Evolutionary conservation across 139 green algal species (phyloP).

Genomic region (Coccomyxa sp.): DNA sequence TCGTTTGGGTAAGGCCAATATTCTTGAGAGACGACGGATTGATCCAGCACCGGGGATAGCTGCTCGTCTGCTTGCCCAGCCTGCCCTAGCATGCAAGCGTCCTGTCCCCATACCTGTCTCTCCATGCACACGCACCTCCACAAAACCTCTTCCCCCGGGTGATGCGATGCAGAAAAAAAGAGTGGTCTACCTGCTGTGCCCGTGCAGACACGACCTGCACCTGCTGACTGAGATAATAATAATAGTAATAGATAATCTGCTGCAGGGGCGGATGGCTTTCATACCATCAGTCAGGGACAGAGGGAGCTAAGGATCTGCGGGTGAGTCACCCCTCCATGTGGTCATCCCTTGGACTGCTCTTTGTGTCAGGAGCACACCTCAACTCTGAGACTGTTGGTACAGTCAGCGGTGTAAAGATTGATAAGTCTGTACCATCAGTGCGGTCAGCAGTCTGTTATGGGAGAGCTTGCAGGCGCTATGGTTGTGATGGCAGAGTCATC

Average conservation of each 20-base stretch:
- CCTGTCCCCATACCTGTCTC: background rate
- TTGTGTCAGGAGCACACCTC: background rate
- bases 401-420: too few relatives aligned
- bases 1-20: background rate
- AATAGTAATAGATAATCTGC: too few relatives aligned
- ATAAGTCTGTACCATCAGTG: too few relatives aligned
- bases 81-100: background rate
- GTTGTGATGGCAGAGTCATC: too few relatives aligned
- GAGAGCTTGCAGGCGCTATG: too few relatives aligned
- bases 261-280: background rate
- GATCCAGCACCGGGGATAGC: background rate
- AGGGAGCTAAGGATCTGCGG: background rate
- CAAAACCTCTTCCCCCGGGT: background rate
- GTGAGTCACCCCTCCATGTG: too few relatives aligned
- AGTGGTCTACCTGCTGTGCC: background rate
- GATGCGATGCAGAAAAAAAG: too few relatives aligned
- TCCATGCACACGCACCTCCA: background rate
- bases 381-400: background rate
- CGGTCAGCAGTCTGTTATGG: too few relatives aligned
- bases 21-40: too few relatives aligned
- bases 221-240: too few relatives aligned
- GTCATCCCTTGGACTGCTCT: too few relatives aligned
- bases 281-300: background rate
- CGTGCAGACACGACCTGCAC: too few relatives aligned
- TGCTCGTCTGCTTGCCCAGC: background rate